Base-by-base conservation (phyloP, 2,329 filamentous ascomycete species). In the Neofusicoccum kwambonambiense region DNA sequence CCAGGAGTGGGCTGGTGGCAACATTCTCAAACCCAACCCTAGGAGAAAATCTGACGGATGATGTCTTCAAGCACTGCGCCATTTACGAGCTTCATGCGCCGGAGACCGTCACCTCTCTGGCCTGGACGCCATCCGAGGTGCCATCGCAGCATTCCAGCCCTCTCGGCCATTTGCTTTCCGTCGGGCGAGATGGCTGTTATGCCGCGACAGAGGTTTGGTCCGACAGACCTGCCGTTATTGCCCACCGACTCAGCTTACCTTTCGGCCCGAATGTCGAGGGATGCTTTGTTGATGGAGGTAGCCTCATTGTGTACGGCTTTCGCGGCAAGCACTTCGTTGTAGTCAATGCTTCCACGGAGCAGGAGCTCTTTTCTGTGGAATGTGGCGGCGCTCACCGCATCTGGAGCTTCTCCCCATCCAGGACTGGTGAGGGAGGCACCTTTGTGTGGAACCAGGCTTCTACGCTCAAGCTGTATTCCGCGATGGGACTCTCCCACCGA, bases 301-400 rank as follows among this genome's bases (percentile, higher is more conserved):
- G 90, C 52, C 79, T 97, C 0, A 80, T 93, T 34, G 79, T 96
- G 12, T 91, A 89, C 74, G 94, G 94, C 3, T 98, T 97, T 78
- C 87, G 86, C 64, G 88, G 90, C 73, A 92, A 88, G 67, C 82
- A 87, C 52, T 96, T 98, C 72, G 81, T 96, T 12, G 84, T 94
- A 9, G 95, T 91, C 86, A 91, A 97, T 74, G 88, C 91, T 73
- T 88, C 86, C 0, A 81, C 80, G 1, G 87, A 91, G 65, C 84
- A 87, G 64, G 90, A 94, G 70, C 76, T 94, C 15, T 85, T 89
- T 63, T 83, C 82, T 0, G 83, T 96, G 35, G 88, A 93, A 56
- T 97, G 94, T 73, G 94, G 93, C 64, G 94, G 94, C 39, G 89
- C 88, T 0, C 92, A 97, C 73, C 86, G 94, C 63, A 88, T 85